These are phyloP conservation scores for Thyridium curvatum DNA, from an alignment of 2,329 filamentous ascomycete species.

Conservation along the genomic window DNA sequence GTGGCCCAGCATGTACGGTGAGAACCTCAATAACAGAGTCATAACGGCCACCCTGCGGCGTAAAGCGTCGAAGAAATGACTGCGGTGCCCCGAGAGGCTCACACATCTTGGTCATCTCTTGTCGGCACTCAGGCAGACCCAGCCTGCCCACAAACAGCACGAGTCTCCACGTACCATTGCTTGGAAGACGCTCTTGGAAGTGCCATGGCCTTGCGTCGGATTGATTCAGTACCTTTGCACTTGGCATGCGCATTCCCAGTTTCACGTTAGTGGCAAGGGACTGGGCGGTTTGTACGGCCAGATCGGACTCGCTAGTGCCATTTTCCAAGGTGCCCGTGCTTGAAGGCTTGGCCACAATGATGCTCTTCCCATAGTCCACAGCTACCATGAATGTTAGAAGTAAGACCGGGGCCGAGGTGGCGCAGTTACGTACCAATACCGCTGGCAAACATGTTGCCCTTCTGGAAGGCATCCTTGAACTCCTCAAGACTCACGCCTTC, in stretches of 20 bases:
- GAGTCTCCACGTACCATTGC: conserved; percentile 50
- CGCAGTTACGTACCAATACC: conserved; percentile 31
- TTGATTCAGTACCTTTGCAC: conserved; percentile 54
- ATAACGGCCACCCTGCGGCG: conserved; percentile 2
- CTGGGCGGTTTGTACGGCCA: conserved; percentile 17
- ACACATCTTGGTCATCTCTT: conserved; percentile 19
- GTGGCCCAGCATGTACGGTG: conserved; percentile 47
- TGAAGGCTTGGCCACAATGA: conserved; percentile 46
- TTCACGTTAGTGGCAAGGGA: conserved; percentile 36
- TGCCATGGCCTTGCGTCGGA: conserved; percentile 48
- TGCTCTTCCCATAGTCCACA: conserved; percentile 51
- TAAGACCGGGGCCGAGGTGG: too few species aligned
- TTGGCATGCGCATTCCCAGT: conserved; percentile 53
- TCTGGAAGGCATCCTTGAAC: conserved; percentile 55
- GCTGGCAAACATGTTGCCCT: conserved; percentile 53
- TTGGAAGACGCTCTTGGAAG: conserved; percentile 46
- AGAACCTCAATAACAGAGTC: conserved; percentile 46
- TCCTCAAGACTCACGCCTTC: conserved; percentile 55
- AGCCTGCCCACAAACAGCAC: conserved; percentile 56
- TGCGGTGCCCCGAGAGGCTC: not conserved
- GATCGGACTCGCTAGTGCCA: not conserved
- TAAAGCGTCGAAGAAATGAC: conserved; percentile 5
- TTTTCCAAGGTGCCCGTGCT: too few species aligned
- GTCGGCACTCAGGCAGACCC: conserved; percentile 18
- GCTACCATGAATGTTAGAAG: conserved; percentile 16